Percentiles rank a stretch among this genome's conserved stretches.
phyloP scores from a whole-genome alignment of 2,329 filamentous ascomycete genomes.

The Aspergillus fijiensis region DNA sequence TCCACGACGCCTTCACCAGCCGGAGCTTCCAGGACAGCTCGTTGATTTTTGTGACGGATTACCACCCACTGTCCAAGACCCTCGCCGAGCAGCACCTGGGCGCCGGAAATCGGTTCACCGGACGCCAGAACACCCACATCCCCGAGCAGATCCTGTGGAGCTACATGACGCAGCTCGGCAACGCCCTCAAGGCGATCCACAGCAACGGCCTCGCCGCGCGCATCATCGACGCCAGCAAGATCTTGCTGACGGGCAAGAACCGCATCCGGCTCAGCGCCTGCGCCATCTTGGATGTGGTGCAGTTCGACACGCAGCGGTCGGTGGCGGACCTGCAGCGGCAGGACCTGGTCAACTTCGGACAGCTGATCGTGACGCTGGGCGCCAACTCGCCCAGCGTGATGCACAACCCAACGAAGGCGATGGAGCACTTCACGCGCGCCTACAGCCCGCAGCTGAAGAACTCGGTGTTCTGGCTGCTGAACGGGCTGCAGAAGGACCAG shows the following conservation, averaged over 20 bases:
- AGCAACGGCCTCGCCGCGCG: constrained; percentile 76
- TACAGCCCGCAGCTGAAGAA: constrained; percentile 79
- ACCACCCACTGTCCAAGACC: constrained; percentile 87
- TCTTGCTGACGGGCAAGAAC: constrained; percentile 86
- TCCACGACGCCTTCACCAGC: constrained; percentile 91
- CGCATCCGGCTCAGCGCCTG: constrained; percentile 85
- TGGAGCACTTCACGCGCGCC: constrained; percentile 73
- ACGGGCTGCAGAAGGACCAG: constrained; percentile 58
- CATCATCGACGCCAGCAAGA: constrained; percentile 82
- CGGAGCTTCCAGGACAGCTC: constrained; percentile 92
- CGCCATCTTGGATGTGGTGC: constrained; percentile 83
- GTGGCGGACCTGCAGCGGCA: constrained; percentile 79
- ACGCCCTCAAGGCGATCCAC: constrained; percentile 84
- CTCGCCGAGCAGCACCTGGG: constrained; percentile 73
- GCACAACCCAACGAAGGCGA: constrained; percentile 65
- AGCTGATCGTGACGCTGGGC: constrained; percentile 77
- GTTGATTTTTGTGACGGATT: constrained; percentile 89
- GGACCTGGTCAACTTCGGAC: constrained; percentile 81
- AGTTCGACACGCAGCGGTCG: constrained; percentile 69
- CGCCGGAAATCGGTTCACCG: constrained; percentile 40
- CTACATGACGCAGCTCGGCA: constrained; percentile 88
- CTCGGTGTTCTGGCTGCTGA: constrained; percentile 78
- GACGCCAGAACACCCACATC: constrained; percentile 53
- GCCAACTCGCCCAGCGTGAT: constrained; percentile 62
- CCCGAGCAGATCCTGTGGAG: constrained; percentile 80